Percentiles rank a stretch among this genome's conserved stretches.
phyloP scores from a whole-genome alignment of 2,329 filamentous ascomycete species.

The Sarocladiaceae sp. region DNA sequence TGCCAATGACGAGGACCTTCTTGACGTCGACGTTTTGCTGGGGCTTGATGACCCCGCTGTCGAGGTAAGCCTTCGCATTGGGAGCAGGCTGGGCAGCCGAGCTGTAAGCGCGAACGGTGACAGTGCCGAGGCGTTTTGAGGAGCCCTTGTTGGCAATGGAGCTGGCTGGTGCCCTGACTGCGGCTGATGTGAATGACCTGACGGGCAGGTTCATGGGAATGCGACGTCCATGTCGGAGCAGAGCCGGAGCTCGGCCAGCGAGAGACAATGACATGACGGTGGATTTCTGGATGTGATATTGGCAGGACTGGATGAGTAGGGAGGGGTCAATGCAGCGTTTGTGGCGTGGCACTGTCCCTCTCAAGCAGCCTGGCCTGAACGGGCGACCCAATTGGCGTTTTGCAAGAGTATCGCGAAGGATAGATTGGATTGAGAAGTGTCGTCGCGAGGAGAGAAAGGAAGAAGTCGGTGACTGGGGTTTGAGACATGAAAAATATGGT shows the following conservation, averaged over 20 bases:
- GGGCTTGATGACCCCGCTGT: slow-evolving; percentile 79
- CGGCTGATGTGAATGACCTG: slow-evolving; percentile 36
- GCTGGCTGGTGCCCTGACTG: slow-evolving; percentile 23
- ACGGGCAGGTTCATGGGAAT: slow-evolving; percentile 37
- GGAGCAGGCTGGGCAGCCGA: slow-evolving; percentile 59
- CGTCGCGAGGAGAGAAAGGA: slow-evolving; percentile 4
- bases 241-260: slow-evolving; percentile 51
- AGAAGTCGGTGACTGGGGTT: slow-evolving; percentile 9
- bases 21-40: slow-evolving; percentile 80
- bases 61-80: slow-evolving; percentile 78
- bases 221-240: slow-evolving; percentile 50
- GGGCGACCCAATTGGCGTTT: slow-evolving; percentile 5
- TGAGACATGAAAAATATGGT: neutral
- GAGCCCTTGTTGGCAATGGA: slow-evolving; percentile 15
- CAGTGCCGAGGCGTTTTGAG: slow-evolving; percentile 43
- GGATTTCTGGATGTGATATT: slow-evolving; percentile 25
- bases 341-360: slow-evolving; percentile 23
- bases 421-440: neutral
- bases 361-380: slow-evolving; percentile 23
- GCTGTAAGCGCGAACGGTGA: slow-evolving; percentile 36
- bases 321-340: slow-evolving; percentile 28
- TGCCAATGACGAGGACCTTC: slow-evolving; percentile 95
- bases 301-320: slow-evolving; percentile 18
- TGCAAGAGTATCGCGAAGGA: slow-evolving; percentile 2
- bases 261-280: slow-evolving; percentile 34